Evolutionary conservation across 768 basidiomycete species (phyloP), one percentile per base, ranked within the genome.

Genomic region (Mycena capillaripes): DNA sequence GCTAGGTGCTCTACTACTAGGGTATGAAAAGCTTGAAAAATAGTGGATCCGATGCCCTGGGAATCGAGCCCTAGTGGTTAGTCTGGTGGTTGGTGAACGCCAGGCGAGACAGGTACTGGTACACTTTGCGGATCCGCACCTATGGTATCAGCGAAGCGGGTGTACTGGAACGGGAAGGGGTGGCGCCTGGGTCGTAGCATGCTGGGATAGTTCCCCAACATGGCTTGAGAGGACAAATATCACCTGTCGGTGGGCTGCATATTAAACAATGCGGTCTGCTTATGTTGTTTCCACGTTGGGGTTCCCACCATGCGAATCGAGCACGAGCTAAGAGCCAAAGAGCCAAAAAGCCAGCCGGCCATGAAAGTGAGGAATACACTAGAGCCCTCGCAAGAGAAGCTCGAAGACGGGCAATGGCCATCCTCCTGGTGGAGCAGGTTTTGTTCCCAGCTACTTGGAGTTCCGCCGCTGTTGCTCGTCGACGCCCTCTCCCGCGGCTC

Each of bases 81-180:
- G 58, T 42, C 58, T 59, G 58, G 57, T 11, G 57, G 34, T 58
- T 59, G 38, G 58, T 40, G 38, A 59, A 40, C 38, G 10, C 58
- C 58, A 42, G 58, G 58, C 38, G 8, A 59, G 58, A 59, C 58
- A 59, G 58, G 58, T 42, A 59, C 58, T 59, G 58, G 58, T 59
- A 42, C 36, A 59, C 58, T 42, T n/a, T 59, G 58, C 58, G 58
- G 58, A 59, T 59, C 58, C 58, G 23, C 36, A 38, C 58, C 58
- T 59, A 42, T 59, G 58, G 58, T n/a, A 40, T 59, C 38, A 59
- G 58, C 58, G 38, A 59, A 59, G 58, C 58, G 40, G 58, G 58
- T 59, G 58, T 59, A 59, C 58, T 27, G 38, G 38, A 59, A 59
- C 38, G 58, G 58, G 58, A 59, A 59, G 58, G 58, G 58, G 58